Base-by-base conservation (phyloP, 2,329 filamentous ascomycete species). In the Talaromyces sp. region DNA sequence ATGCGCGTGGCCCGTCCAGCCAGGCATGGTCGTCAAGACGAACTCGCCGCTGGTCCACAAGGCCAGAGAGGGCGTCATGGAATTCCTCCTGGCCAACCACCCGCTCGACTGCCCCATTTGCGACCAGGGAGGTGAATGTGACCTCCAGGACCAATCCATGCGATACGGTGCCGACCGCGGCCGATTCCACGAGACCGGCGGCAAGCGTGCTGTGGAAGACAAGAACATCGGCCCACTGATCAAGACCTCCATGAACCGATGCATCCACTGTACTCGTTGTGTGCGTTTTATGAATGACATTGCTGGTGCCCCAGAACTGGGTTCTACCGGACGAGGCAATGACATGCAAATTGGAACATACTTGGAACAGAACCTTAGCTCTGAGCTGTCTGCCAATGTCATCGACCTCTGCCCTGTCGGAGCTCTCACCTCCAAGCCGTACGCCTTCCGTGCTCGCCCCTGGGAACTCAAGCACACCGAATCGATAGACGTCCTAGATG, bases 211-310 rank as follows among this genome's bases (percentile, higher is more conserved):
- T 30, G 93, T 97, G 44, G 95, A 99, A 82, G 95, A 99, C 80
- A 99, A 99, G 86, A 98, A 99, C 79, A 97, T 99, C 72, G 95
- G 95, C 40, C 95, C 95, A 59, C 79, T 99, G 69, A 91, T 99
- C 81, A 99, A 99, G 87, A 99, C 95, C 3, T 99, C 95, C 56
- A 99, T 99, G 95, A 99, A 99, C 85, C 87, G 95, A 76, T 99
- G 95, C 79, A 99, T 99, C 73, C 95, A 99, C 83, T 99, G 95
- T 84, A 99, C 95, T 66, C 88, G 95, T 73, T 99, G 95, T 80
- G 87, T 99, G 70, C 92, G 95, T 74, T 99, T 99, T 79, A 91
- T 95, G 75, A 99, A 98, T 79, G 95, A 99, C 73, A 85, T 99
- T 72, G 95, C 95, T 65, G 95, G 95, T 72, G 95, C 95, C 64